Conservation (phyloP, 176 grass and related monocot genomes). For the Phragmites australis region DNA sequence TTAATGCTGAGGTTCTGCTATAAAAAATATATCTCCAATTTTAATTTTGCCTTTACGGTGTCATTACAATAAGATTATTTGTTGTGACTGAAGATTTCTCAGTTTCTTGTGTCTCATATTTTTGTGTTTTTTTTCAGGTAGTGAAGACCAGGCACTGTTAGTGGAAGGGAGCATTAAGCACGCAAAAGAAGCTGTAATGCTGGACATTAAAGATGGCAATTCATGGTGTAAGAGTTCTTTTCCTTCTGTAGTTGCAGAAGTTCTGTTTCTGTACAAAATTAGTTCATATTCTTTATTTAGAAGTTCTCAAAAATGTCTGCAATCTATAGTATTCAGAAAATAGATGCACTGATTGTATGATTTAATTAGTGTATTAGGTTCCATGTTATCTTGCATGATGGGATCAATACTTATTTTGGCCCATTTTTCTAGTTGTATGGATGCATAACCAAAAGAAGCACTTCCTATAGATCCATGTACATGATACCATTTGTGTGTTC, state of each 20-base stretch:
- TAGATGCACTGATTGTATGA: constrained; percentile 4
- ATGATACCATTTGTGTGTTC: background rate
- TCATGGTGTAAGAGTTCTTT: constrained; percentile 89
- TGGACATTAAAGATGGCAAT: constrained; percentile 96
- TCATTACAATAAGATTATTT: background rate
- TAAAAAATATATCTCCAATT: background rate
- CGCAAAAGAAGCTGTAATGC: constrained; percentile 87
- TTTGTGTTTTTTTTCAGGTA: constrained; percentile 39
- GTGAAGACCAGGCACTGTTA: constrained; percentile 59
- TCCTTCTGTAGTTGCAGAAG: constrained; percentile 29
- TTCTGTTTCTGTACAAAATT: constrained; percentile 8
- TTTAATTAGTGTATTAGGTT: background rate
- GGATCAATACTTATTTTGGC: constrained; percentile 12
- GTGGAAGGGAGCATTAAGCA: constrained; percentile 96
- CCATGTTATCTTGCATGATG: background rate
- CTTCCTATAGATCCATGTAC: background rate
- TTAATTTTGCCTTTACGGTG: background rate
- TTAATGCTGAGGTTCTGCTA: constrained; percentile 15
- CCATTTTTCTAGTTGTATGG: background rate
- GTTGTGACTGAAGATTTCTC: constrained; percentile 1
- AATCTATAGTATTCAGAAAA: background rate
- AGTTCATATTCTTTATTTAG: background rate
- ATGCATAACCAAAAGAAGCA: constrained; percentile 4
- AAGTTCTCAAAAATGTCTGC: background rate
- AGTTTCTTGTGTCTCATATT: background rate